Evolutionary conservation across 2,329 filamentous ascomycete genomes (phyloP).

Genomic region (Xylaria polymorpha): DNA sequence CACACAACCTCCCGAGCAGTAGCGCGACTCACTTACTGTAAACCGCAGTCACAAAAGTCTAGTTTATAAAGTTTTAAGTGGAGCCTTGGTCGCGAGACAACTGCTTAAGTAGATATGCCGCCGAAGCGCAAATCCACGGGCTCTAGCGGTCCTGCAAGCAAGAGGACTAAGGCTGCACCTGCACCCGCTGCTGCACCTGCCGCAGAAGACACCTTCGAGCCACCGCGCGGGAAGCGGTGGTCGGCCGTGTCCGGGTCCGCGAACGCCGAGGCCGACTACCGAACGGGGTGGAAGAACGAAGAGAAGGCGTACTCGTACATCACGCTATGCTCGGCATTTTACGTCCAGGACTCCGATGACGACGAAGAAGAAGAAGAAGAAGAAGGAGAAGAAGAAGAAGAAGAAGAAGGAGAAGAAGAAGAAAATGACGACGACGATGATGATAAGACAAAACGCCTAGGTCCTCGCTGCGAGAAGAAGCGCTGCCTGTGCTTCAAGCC

Average conservation of each 20-base stretch:
- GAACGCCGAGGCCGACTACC: slow-evolving; percentile 50
- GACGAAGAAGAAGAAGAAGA: slow-evolving; percentile 31
- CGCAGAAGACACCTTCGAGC: slow-evolving; percentile 18
- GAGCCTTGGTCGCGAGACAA: not conserved
- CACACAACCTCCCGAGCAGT: not conserved
- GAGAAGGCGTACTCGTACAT: slow-evolving; percentile 47
- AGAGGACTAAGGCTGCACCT: slow-evolving; percentile 40
- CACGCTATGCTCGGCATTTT: slow-evolving; percentile 45
- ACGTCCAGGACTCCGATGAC: slow-evolving; percentile 26
- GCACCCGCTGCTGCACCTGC: slow-evolving; percentile 15
- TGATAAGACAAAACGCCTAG: slow-evolving; percentile 15
- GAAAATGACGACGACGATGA: slow-evolving; percentile 25
- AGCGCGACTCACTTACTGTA: no score
- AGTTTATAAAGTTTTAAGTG: not conserved
- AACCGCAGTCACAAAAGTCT: not conserved
- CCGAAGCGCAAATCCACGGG: slow-evolving; percentile 41
- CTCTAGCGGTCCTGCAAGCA: slow-evolving; percentile 32
- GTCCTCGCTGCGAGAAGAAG: slow-evolving; percentile 39
- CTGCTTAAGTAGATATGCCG: slow-evolving; percentile 32
- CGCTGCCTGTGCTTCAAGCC: slow-evolving; percentile 51
- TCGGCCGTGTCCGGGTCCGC: slow-evolving; percentile 51
- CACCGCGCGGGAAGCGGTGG: slow-evolving; percentile 48
- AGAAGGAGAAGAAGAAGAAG: slow-evolving; percentile 27
- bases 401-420: slow-evolving; percentile 16
- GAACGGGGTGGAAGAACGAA: slow-evolving; percentile 43